Percentiles rank a stretch among this genome's conserved stretches.
phyloP scores from a whole-genome alignment of 148 eudicot species.

The Rhododendron molle region DNA sequence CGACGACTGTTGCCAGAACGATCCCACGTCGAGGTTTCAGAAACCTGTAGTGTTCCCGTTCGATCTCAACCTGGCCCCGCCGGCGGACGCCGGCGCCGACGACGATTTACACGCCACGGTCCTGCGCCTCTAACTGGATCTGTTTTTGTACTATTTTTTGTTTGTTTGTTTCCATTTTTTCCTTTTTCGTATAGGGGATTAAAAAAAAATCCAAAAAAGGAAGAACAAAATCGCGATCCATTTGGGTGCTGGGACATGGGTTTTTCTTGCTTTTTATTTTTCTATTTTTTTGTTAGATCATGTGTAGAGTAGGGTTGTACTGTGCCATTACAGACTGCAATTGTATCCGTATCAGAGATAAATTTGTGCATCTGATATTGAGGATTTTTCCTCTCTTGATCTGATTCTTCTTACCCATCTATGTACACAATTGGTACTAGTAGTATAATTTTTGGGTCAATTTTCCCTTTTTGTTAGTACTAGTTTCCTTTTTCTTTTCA shows the following conservation, averaged over 20 bases:
- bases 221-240: not conserved
- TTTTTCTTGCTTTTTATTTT: not conserved
- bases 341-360: conserved; percentile 5
- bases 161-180: not conserved
- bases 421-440: not conserved
- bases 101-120: conserved; percentile 29
- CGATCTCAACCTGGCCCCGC: conserved; percentile 46
- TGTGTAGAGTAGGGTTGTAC: conserved; percentile 13
- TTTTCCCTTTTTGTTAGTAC: too few species aligned
- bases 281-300: not conserved
- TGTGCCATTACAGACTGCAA: not conserved
- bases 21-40: conserved; percentile 22
- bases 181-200: not conserved
- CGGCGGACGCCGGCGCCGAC: conserved; percentile 19
- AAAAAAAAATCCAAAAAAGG: not conserved
- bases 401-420: not conserved
- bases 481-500: too few species aligned
- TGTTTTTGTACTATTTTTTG: not conserved
- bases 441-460: too few species aligned
- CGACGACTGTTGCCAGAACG: conserved; percentile 30
- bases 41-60: conserved; percentile 28
- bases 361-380: conserved; percentile 16
- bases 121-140: conserved; percentile 24
- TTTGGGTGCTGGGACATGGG: not conserved
- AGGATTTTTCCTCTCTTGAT: conserved; percentile 10